Base-by-base conservation (phyloP, 1,139 yeast genomes). In the Sugiyamaella castrensis region DNA sequence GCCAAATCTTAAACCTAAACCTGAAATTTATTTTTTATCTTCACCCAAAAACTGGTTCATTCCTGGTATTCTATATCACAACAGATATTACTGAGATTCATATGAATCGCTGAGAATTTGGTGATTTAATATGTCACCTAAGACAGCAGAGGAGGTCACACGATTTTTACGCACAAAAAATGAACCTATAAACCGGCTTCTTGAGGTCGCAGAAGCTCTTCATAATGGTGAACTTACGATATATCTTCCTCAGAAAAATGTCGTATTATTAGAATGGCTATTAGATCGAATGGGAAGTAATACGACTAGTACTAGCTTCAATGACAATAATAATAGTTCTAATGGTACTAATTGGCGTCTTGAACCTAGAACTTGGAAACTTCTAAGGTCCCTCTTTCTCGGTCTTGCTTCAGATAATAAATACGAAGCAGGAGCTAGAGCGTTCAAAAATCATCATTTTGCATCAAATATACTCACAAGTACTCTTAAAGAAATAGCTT, bases 211-310 rank as follows among this genome's bases (percentile, higher is more conserved):
- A 1, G 63, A 64, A 27, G 61, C 67, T 8, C 63, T 84, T 8
- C 56, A 80, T 1, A 66, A 70, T 10, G 72, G 71, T 6, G 52
- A 69, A 9, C 59, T 71, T 12, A 59, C 70, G 0, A 71, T 80
- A 0, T 75, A 74, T 52, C 75, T 88, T 10, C 96, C 96, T 2
- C 78, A 82, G 51, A 73, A 71, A 47, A 73, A 76, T 11, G 60
- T 68, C 0, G 87, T 88, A 50, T 67, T 87, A 2, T 69, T 85
- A 36, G 91, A 85, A 47, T 73, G 89, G 57, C 57, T 85, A 2
- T 71, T 81, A 53, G 94, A 87, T 59, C 73, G 91, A 56, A 66
- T 87, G 57, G 76, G 55, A 15, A 56, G 57, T 29, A 47, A 19
- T 85, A 36, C 89, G 84, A 47, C 73, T 89, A 57, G 57, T 85